Evolutionary conservation across 306 rosid genomes (phyloP).

Genomic region (Acacia crassicarpa): DNA sequence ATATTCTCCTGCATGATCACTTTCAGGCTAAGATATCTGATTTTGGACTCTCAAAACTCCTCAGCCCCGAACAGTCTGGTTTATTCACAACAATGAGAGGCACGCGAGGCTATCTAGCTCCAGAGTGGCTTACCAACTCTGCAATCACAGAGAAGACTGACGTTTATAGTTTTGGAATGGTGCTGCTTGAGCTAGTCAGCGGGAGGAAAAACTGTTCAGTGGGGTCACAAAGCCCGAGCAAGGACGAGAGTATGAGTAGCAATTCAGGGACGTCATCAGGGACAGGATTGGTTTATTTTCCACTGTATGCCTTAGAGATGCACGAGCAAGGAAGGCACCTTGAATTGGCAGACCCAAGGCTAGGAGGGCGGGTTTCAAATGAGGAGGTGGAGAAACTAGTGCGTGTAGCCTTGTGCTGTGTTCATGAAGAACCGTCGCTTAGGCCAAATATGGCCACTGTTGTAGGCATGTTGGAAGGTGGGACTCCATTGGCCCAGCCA

Average conservation of each 20-base stretch:
- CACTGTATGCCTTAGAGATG: constrained; percentile 82
- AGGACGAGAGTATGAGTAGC: constrained; percentile 55
- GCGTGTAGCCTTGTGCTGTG: constrained; percentile 78
- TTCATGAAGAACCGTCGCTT: constrained; percentile 79
- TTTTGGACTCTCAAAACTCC: constrained; percentile 89
- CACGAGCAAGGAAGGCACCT: constrained; percentile 74
- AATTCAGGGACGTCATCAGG: constrained; percentile 56
- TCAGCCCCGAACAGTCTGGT: constrained; percentile 75
- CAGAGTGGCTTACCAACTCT: constrained; percentile 91
- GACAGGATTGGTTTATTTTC: constrained; percentile 66
- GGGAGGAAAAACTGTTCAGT: constrained; percentile 75
- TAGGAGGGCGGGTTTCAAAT: constrained; percentile 64
- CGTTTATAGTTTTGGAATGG: constrained; percentile 93
- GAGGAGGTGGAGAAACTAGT: constrained; percentile 77
- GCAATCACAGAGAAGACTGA: constrained; percentile 89
- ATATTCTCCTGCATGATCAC: constrained; percentile 75
- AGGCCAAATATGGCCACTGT: constrained; percentile 79
- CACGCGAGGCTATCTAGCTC: constrained; percentile 92
- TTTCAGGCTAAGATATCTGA: constrained; percentile 87
- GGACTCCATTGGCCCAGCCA: constrained; percentile 60
- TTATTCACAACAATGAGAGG: constrained; percentile 96
- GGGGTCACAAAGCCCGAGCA: constrained; percentile 63
- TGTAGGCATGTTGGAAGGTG: constrained; percentile 89
- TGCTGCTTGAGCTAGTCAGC: constrained; percentile 75
- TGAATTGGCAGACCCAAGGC: constrained; percentile 73